phyloP scores from a whole-genome alignment of 345 rosid species.

The Clarkia xantiana region DNA sequence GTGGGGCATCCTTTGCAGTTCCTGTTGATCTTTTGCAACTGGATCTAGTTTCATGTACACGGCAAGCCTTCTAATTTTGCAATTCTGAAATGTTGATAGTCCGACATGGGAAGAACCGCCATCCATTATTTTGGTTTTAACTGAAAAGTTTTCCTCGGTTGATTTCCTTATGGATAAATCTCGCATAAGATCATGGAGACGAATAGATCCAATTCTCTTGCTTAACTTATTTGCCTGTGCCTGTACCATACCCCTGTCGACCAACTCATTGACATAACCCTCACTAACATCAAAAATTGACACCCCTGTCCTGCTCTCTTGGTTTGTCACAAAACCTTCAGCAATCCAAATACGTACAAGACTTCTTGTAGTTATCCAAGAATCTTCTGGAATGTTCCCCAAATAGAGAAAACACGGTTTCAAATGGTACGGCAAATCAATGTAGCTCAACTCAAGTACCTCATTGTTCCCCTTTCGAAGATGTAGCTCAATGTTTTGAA shows the following conservation, averaged over 20 bases:
- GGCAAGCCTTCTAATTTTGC: no score
- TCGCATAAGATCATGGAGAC: no score
- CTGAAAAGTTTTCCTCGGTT: no score
- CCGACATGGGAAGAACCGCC: no score
- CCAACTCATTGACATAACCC: slow-evolving; percentile 13
- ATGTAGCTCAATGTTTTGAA: slow-evolving; percentile 9
- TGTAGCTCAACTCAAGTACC: slow-evolving; percentile 18
- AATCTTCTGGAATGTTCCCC: slow-evolving; percentile 22
- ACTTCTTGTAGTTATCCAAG: slow-evolving; percentile 17
- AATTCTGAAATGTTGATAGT: no score
- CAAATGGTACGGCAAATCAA: slow-evolving; percentile 15
- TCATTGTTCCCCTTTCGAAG: neutral
- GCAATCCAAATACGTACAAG: slow-evolving; percentile 31
- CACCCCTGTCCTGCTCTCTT: slow-evolving; percentile 1
- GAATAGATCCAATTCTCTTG: neutral
- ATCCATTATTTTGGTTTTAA: no score
- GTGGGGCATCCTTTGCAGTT: no score
- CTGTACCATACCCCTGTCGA: slow-evolving; percentile 21
- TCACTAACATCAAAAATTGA: slow-evolving; percentile 14
- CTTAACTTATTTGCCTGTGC: slow-evolving; percentile 9
- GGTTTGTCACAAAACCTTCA: slow-evolving; percentile 20
- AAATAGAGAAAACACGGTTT: slow-evolving; percentile 29
- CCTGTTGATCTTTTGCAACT: no score
- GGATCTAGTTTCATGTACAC: no score
- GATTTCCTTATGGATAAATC: no score